A percentile compares a stretch with the other conserved stretches of the same genome.
Evolutionary conservation across 2,329 filamentous ascomycete genomes (phyloP).

Genomic region (Chlorencoelia australis): DNA sequence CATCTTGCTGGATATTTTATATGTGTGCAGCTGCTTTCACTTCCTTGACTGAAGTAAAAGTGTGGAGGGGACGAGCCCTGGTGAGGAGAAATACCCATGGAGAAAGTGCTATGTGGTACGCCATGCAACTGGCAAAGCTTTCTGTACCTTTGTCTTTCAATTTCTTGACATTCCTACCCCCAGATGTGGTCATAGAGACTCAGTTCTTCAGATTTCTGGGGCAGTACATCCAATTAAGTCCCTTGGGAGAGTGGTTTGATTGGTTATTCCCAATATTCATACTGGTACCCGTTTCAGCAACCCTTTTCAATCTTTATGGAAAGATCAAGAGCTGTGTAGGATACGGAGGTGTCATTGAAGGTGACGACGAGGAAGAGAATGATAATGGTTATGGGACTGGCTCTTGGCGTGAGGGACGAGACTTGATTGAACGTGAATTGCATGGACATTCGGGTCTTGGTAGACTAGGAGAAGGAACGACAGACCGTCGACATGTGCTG

Average conservation of each 20-base stretch:
- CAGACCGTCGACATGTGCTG: conserved; percentile 16
- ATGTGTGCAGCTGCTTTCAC: conserved; percentile 87
- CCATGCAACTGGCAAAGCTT: conserved; percentile 81
- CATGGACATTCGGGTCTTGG: conserved; percentile 50
- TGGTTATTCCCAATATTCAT: conserved; percentile 83
- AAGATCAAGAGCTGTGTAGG: conserved; percentile 64
- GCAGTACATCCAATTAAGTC: conserved; percentile 70
- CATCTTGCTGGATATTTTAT: conserved; percentile 84
- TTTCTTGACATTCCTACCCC: conserved; percentile 81
- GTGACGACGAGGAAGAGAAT: conserved; percentile 59
- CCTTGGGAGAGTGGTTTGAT: conserved; percentile 74
- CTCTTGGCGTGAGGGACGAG: conserved; percentile 83
- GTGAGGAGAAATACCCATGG: conserved; percentile 85
- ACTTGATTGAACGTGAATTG: conserved; percentile 80
- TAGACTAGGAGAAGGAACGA: conserved; percentile 26
- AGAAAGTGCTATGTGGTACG: conserved; percentile 94
- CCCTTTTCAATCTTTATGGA: conserved; percentile 82
- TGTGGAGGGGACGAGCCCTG: conserved; percentile 92
- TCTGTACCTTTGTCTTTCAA: conserved; percentile 93
- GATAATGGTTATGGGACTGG: conserved; percentile 61
- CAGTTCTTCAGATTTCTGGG: conserved; percentile 85
- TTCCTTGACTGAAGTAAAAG: conserved; percentile 84
- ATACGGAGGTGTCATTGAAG: conserved; percentile 67
- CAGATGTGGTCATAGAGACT: conserved; percentile 62
- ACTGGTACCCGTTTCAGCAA: conserved; percentile 74